Conservation (phyloP, 768 basidiomycete species). For the Gymnopilus dilepis region DNA sequence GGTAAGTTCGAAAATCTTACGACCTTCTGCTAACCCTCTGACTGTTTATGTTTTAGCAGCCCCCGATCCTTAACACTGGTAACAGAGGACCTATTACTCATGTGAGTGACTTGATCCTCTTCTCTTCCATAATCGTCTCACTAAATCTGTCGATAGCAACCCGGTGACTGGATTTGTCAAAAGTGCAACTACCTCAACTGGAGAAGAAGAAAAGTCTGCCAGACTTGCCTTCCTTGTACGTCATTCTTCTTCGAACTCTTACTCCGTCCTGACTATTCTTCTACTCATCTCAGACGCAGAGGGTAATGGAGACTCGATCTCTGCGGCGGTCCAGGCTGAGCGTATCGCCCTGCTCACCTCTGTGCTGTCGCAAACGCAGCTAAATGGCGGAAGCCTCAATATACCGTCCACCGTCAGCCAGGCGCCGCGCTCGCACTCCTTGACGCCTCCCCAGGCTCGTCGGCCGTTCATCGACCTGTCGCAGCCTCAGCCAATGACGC, state of each 20-base stretch:
- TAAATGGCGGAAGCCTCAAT: constrained; percentile 24
- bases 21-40: too few species aligned
- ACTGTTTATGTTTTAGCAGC: constrained; percentile 54
- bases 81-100: constrained; percentile 89
- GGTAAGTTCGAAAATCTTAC: too few species aligned
- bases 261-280: background rate
- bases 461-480: constrained; percentile 41
- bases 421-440: constrained; percentile 46
- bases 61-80: constrained; percentile 88
- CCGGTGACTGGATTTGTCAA: constrained; percentile 82
- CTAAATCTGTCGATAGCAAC: constrained; percentile 51
- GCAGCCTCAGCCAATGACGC: constrained; percentile 21
- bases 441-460: constrained; percentile 51
- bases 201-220: constrained; percentile 87
- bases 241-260: constrained; percentile 24
- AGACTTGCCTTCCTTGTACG: constrained; percentile 85
- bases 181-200: constrained; percentile 91
- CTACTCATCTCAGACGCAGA: constrained; percentile 71
- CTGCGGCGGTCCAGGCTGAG: constrained; percentile 83
- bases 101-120: constrained; percentile 47
- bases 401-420: constrained; percentile 23
- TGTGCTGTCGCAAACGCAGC: constrained; percentile 66
- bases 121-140: background rate
- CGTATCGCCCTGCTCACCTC: constrained; percentile 81
- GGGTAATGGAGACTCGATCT: constrained; percentile 88